Percentiles rank a stretch among this genome's conserved stretches.
These are phyloP conservation scores for Rhodofomes roseus DNA, from an alignment of 1,284 basidiomycete genomes.

Conservation along the genomic window DNA sequence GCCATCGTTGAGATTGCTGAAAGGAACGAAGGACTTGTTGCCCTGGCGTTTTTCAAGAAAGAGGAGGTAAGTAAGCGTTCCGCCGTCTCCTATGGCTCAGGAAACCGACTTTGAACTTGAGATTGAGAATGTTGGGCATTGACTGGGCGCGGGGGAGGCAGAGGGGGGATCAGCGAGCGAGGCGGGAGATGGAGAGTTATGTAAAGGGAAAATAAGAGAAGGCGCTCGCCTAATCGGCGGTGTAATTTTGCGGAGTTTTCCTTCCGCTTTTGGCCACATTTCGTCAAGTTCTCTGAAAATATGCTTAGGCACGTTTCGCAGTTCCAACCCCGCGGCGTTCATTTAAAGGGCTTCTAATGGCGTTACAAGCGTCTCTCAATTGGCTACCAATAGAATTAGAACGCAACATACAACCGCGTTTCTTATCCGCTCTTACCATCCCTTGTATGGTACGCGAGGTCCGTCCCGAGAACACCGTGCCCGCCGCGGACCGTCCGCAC, in stretches of 20 bases:
- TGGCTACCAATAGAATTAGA: slow-evolving; percentile 3
- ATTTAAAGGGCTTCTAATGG: not conserved
- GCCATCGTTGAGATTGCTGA: slow-evolving; percentile 78
- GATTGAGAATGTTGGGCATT: slow-evolving; percentile 82
- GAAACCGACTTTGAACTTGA: slow-evolving; percentile 75
- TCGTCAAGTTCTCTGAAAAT: not conserved
- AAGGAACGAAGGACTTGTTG: slow-evolving; percentile 87
- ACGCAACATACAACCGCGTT: not conserved
- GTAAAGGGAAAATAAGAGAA: slow-evolving; percentile 22
- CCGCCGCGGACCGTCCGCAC: slow-evolving; percentile 1
- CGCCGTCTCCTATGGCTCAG: slow-evolving; percentile 7
- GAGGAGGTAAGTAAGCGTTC: slow-evolving; percentile 19
- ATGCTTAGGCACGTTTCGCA: not conserved
- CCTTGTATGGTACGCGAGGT: slow-evolving; percentile 5
- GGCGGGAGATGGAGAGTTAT: slow-evolving; percentile 20
- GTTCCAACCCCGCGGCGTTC: slow-evolving; percentile 2
- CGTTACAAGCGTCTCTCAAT: slow-evolving; percentile 1
- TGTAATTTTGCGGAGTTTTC: not conserved
- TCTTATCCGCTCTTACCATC: slow-evolving; percentile 3
- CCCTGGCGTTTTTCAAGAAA: slow-evolving; percentile 44
- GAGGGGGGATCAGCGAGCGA: slow-evolving; percentile 21
- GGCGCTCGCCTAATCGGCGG: slow-evolving; percentile 11
- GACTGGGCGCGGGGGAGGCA: slow-evolving; percentile 21
- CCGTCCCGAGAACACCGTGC: slow-evolving; percentile 9
- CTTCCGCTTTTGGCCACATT: not conserved